A percentile compares a stretch with the other conserved stretches of the same genome.
Evolutionary conservation across 257 asterid species (phyloP).

Genomic region (Solanum infundibuliforme): DNA sequence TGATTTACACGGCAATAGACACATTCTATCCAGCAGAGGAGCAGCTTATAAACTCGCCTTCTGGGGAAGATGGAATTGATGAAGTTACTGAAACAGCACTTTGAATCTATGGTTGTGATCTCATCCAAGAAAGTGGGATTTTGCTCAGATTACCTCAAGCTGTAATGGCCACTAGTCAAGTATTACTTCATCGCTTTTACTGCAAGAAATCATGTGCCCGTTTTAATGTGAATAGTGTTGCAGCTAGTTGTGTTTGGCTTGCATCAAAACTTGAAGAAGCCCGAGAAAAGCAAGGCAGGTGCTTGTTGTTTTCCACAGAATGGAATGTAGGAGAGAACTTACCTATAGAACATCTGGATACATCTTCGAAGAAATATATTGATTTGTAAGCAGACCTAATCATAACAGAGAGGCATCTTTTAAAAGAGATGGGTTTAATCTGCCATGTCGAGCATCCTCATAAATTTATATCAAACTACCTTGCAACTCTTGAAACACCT

Average conservation of each 20-base stretch:
- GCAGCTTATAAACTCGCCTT: constrained; percentile 68
- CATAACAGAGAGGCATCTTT: constrained; percentile 70
- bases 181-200: constrained; percentile 80
- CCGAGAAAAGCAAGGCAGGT: constrained; percentile 85
- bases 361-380: constrained; percentile 50
- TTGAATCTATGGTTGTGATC: constrained; percentile 89
- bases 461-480: constrained; percentile 85
- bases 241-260: constrained; percentile 97
- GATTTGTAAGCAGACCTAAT: constrained; percentile 72
- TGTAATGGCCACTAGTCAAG: constrained; percentile 95
- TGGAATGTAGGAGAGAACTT: constrained; percentile 88
- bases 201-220: constrained; percentile 85
- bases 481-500: constrained; percentile 68
- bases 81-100: constrained; percentile 71
- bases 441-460: constrained; percentile 99
- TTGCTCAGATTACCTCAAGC: constrained; percentile 91
- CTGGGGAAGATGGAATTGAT: constrained; percentile 74
- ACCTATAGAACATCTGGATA: constrained; percentile 72
- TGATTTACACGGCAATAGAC: constrained; percentile 85
- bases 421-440: constrained; percentile 95
- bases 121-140: constrained; percentile 88
- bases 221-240: constrained; percentile 89
- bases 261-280: constrained; percentile 91
- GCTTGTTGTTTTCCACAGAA: constrained; percentile 79
- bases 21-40: constrained; percentile 78